These are phyloP conservation scores for Taphrina sp. DNA, from an alignment of 1,139 yeast species.

Conservation along the genomic window DNA sequence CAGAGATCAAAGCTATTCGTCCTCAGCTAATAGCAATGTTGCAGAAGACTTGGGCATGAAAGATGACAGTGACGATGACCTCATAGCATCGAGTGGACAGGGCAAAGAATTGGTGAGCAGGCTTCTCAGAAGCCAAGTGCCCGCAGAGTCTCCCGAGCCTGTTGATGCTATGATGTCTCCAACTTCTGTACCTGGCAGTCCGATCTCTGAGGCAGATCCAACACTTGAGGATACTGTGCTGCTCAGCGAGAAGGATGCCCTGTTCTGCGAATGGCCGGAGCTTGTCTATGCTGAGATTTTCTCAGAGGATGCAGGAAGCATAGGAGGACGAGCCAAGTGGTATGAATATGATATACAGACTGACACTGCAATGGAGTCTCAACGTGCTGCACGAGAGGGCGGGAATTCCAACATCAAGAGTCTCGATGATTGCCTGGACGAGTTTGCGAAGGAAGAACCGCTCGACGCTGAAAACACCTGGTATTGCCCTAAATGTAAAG, in stretches of 20 bases:
- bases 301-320: conserved; percentile 40
- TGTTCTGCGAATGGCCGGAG: conserved; percentile 72
- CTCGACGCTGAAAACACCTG: conserved; percentile 87
- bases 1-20: not conserved
- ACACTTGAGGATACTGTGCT: conserved; percentile 7
- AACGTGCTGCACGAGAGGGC: conserved; percentile 34
- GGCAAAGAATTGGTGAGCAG: not conserved
- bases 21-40: not conserved
- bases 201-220: not conserved
- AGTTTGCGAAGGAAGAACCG: conserved; percentile 79
- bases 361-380: conserved; percentile 47
- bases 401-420: conserved; percentile 56
- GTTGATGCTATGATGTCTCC: conserved; percentile 5
- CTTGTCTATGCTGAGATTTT: conserved; percentile 54
- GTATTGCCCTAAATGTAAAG: conserved; percentile 90
- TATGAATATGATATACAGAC: conserved; percentile 37
- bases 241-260: conserved; percentile 49
- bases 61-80: conserved; percentile 14
- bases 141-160: not conserved
- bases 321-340: conserved; percentile 25
- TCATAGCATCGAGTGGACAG: not conserved
- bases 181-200: conserved; percentile 11
- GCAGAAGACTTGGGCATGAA: conserved; percentile 1
- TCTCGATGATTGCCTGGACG: conserved; percentile 68
- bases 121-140: not conserved